Evolutionary conservation across 768 basidiomycete species (phyloP).

Genomic region (Mycena olivaceomarginata): DNA sequence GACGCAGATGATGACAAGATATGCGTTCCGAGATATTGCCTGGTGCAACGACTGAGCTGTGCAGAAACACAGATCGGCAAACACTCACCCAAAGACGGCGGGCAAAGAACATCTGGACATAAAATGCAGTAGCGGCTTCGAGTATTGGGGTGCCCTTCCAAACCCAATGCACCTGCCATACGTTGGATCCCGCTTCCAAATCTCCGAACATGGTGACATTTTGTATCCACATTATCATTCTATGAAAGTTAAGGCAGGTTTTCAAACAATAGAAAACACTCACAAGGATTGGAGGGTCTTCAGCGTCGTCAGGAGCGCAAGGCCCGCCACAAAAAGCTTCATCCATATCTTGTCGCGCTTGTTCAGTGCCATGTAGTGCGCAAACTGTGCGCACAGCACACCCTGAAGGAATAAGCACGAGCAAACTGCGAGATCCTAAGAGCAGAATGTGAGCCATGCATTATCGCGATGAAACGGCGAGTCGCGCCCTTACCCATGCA

Average conservation of each 20-base stretch:
- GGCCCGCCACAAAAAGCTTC: not conserved
- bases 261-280: not conserved
- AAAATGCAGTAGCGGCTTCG: not conserved
- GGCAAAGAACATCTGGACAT: slow-evolving; percentile 8
- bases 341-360: not conserved
- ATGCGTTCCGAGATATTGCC: slow-evolving; percentile 5
- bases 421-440: not conserved
- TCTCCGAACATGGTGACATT: not conserved
- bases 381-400: not conserved
- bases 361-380: not conserved
- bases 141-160: not conserved
- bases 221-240: slow-evolving; percentile 7
- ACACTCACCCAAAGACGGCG: slow-evolving; percentile 2
- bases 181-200: not conserved
- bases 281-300: not conserved
- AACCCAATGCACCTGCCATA: not conserved
- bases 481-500: not conserved
- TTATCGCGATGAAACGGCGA: not conserved
- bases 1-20: not conserved
- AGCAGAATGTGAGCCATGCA: not conserved
- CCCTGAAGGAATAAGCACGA: not conserved
- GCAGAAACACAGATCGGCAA: not conserved
- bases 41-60: not conserved
- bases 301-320: not conserved
- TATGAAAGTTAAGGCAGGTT: not conserved